Base-by-base conservation (phyloP, 306 rosid species). In the Acacia melanoxylon region DNA sequence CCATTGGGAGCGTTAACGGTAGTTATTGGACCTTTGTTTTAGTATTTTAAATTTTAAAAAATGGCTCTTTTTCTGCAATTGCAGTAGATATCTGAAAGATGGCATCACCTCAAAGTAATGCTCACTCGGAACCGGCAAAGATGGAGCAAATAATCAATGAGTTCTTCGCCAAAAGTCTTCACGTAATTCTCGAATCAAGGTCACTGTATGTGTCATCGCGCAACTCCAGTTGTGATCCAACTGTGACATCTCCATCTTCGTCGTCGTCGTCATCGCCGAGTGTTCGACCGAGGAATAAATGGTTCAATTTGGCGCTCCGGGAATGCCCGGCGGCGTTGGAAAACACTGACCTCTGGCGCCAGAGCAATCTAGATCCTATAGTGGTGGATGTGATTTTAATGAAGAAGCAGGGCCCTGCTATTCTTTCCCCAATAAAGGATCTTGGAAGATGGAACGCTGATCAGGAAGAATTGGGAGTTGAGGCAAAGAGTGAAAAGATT, bases 141-240 rank as follows among this genome's bases (percentile, higher is more conserved):
- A 83, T 78, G 84, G 94, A 93, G 80, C 97, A 93, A 73, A 89
- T 95, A 76, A 83, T 95, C 62, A 91, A 95, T 10, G 98, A 93
- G 88, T 91, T 95, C 68, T 93, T 86, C 16, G 81, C 92, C 20
- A 95, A 95, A 85, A 88, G 94, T 58, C 86, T 93, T 33, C 98
- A 91, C 68, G 91, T 93, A 79, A 87, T 95, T 69, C 91, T 93
- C 0, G 97, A 93, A 87, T 90, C 98, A 5, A 93, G 98, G 91
- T 73, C 92, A 10, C 83, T 89, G 6, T 81, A 37, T 7, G 77
- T 81, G 68, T 94, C 95, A 20, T 93, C 97, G 10, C 91, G 90
- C 17, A 88, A 91, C 87, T 91, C 66, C 12, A 85, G 82, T 6
- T 91, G 92, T 19, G 91, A 91, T 52, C 94, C 86, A 83, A 83